Conservation (phyloP, 768 basidiomycete species). For the Lactifluus rugatus region DNA sequence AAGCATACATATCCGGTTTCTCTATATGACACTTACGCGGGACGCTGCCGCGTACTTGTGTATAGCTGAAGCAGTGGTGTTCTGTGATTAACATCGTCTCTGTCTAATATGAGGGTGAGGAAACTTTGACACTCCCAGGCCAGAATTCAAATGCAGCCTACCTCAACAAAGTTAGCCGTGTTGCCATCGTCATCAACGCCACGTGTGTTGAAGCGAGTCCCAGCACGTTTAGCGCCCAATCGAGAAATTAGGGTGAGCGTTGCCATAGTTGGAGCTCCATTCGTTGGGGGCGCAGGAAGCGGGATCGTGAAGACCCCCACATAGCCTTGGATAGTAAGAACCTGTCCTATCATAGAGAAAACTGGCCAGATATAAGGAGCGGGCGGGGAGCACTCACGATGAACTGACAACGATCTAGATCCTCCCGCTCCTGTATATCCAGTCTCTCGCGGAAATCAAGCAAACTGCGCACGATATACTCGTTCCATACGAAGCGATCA, state of each 20-base stretch:
- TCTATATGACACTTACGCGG: conserved; percentile 55
- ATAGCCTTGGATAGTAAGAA: conserved; percentile 90
- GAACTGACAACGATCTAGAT: conserved; percentile 78
- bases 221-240: conserved; percentile 90
- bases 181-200: conserved; percentile 95
- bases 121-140: not conserved
- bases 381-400: conserved; percentile 43
- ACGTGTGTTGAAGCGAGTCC: conserved; percentile 93
- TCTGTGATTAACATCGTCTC: conserved; percentile 85
- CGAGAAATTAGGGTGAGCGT: conserved; percentile 78
- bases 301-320: conserved; percentile 77
- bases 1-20: conserved; percentile 3
- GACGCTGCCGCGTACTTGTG: conserved; percentile 90
- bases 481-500: conserved; percentile 91
- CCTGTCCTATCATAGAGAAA: conserved; percentile 31
- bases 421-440: conserved; percentile 53
- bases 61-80: conserved; percentile 82
- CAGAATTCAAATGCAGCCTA: conserved; percentile 25
- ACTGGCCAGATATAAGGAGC: conserved; percentile 5
- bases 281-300: conserved; percentile 62
- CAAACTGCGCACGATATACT: conserved; percentile 77
- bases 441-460: conserved; percentile 82
- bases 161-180: conserved; percentile 95
- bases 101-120: conserved; percentile 43
- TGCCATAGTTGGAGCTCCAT: conserved; percentile 61